Evolutionary conservation across 148 eudicot genomes (phyloP).

Genomic region (Linanthus parryae): DNA sequence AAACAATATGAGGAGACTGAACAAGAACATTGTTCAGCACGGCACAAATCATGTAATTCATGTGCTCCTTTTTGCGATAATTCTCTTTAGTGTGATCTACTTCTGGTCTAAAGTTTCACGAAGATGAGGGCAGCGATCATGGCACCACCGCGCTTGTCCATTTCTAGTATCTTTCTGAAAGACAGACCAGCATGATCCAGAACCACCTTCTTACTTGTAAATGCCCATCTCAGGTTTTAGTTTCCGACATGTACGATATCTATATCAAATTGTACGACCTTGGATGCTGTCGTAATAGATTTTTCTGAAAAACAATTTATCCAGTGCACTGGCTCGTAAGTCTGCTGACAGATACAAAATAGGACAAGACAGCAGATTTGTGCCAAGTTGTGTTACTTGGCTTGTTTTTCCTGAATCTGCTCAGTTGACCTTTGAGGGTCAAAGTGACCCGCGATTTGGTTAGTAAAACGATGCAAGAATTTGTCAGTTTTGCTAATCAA

Average conservation of each 20-base stretch:
- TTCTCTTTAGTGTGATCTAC: slow-evolving; percentile 62
- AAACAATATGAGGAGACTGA: slow-evolving; percentile 87
- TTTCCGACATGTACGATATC: background rate
- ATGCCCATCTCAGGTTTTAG: background rate
- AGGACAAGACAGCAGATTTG: too few relatives aligned
- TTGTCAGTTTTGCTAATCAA: too few relatives aligned
- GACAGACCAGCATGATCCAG: background rate
- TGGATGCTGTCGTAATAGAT: background rate
- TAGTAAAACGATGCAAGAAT: too few relatives aligned
- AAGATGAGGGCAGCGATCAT: slow-evolving; percentile 32
- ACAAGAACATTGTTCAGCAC: slow-evolving; percentile 64
- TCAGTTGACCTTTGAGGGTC: too few relatives aligned
- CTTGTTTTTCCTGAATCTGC: too few relatives aligned
- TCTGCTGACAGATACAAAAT: too few relatives aligned
- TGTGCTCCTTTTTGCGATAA: slow-evolving; percentile 72
- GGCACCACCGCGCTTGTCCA: too few relatives aligned
- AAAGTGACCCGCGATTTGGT: too few relatives aligned
- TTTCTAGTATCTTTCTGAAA: background rate
- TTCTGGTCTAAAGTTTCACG: slow-evolving; percentile 62
- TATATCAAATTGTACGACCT: too few relatives aligned
- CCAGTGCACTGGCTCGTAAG: too few relatives aligned
- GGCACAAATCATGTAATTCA: slow-evolving; percentile 83
- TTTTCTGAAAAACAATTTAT: too few relatives aligned
- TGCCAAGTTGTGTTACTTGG: too few relatives aligned
- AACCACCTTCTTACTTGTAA: background rate